These are phyloP conservation scores for Ophiostoma novo-ulmi DNA, from an alignment of 2,329 filamentous ascomycete species.

Conservation along the genomic window DNA sequence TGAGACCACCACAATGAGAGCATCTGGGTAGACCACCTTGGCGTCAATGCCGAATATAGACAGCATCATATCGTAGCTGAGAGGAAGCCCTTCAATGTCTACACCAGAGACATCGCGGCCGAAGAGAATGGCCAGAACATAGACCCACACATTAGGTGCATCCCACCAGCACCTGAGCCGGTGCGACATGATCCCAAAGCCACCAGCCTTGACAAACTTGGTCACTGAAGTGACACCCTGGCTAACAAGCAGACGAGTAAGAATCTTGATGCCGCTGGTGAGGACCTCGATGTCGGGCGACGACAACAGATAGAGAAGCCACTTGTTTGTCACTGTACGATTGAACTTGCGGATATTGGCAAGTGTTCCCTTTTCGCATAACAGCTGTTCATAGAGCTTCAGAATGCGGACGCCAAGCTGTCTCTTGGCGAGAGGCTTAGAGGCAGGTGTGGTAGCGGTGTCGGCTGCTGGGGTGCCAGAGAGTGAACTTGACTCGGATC, in stretches of 20 bases:
- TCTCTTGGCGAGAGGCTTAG: constrained; percentile 52
- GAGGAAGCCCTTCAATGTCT: constrained; percentile 45
- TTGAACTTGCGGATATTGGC: constrained; percentile 79
- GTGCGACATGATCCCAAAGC: constrained; percentile 79
- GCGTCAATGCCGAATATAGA: constrained; percentile 62
- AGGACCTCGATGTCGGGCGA: constrained; percentile 82
- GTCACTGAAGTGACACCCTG: constrained; percentile 76
- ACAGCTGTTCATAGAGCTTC: constrained; percentile 67
- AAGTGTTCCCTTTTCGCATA: constrained; percentile 67
- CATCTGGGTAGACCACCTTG: constrained; percentile 68
- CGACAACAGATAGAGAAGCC: constrained; percentile 84
- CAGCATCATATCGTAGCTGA: constrained; percentile 57
- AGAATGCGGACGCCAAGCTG: constrained; percentile 71
- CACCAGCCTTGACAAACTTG: constrained; percentile 85
- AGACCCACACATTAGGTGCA: constrained; percentile 75
- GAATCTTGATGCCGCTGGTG: constrained; percentile 71
- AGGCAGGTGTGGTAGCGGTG: not conserved
- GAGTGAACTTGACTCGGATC: constrained; percentile 14
- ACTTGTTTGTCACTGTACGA: constrained; percentile 93
- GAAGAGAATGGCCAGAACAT: constrained; percentile 84
- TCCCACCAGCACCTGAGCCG: constrained; percentile 86
- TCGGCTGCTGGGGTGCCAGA: constrained; percentile 28
- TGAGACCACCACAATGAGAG: constrained; percentile 70
- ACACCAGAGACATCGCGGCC: constrained; percentile 72
- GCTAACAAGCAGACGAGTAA: constrained; percentile 75